A percentile compares a stretch with the other conserved stretches of the same genome.
These are phyloP conservation scores for Globisporangium carolinianum DNA, from an alignment of 352 stramenopile species.

Conservation along the genomic window DNA sequence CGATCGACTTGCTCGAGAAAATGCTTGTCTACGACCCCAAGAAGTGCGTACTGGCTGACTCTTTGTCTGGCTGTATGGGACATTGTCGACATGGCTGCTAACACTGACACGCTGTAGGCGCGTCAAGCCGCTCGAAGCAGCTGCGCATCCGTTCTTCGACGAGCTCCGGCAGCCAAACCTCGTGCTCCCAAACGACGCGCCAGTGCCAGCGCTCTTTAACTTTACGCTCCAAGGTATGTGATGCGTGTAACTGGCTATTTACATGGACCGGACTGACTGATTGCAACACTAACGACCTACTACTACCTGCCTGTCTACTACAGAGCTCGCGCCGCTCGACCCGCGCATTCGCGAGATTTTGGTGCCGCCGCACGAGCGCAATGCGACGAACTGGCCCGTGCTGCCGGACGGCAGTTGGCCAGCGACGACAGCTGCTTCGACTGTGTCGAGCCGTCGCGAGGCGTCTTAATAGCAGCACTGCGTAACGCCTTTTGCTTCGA, in stretches of 20 bases:
- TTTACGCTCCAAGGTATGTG: conserved; percentile 85
- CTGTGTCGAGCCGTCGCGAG: conserved; percentile 13
- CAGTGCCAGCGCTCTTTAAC: conserved; percentile 89
- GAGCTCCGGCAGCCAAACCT: conserved; percentile 89
- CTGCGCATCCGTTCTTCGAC: conserved; percentile 97
- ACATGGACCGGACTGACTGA: neutral
- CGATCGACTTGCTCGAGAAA: conserved; percentile 95
- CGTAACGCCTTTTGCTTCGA: conserved; percentile 36
- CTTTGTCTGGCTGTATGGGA: neutral
- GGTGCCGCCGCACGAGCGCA: conserved; percentile 63
- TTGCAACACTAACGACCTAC: neutral
- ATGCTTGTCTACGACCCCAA: conserved; percentile 98
- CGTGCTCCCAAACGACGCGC: conserved; percentile 80
- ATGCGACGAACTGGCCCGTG: conserved; percentile 70
- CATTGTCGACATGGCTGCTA: neutral
- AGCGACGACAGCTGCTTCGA: conserved; percentile 22
- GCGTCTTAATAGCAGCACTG: conserved; percentile 19
- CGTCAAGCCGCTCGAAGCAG: conserved; percentile 76
- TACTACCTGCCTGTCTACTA: neutral
- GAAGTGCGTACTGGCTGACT: conserved; percentile 41
- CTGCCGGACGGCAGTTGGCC: conserved; percentile 64
- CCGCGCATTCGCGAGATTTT: conserved; percentile 67
- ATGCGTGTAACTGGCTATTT: neutral
- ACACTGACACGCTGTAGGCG: conserved; percentile 21
- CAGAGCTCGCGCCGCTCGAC: conserved; percentile 77